phyloP scores from a whole-genome alignment of 352 stramenopile genomes.

The Pythium volutum region DNA sequence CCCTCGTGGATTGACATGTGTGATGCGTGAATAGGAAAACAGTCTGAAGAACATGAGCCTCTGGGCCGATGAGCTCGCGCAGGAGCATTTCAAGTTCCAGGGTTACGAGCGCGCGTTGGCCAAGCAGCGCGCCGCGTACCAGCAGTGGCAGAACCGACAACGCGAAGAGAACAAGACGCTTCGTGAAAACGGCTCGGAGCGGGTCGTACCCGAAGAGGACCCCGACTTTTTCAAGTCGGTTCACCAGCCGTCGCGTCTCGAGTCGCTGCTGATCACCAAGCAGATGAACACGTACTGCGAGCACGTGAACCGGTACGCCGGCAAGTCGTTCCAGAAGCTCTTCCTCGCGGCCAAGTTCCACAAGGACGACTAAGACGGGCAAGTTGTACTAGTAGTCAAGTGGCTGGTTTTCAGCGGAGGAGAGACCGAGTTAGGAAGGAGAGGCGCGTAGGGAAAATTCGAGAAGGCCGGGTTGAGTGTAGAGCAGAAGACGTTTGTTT shows the following conservation, averaged over 20 bases:
- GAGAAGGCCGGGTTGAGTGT: neutral
- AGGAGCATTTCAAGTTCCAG: constrained; percentile 95
- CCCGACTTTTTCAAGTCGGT: constrained; percentile 85
- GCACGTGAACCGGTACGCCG: constrained; percentile 90
- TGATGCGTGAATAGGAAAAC: constrained; percentile 74
- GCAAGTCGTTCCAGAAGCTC: constrained; percentile 90
- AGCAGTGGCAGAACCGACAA: constrained; percentile 85
- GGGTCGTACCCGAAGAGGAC: constrained; percentile 79
- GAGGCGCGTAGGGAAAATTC: no score
- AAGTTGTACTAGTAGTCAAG: no score
- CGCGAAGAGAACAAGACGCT: constrained; percentile 87
- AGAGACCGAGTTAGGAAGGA: neutral
- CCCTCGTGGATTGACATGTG: neutral
- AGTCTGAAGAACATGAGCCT: constrained; percentile 98
- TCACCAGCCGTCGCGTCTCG: constrained; percentile 83
- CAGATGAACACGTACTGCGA: constrained; percentile 93
- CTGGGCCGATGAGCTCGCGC: constrained; percentile 96
- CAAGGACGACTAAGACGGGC: constrained; percentile 71
- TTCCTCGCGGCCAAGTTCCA: constrained; percentile 89
- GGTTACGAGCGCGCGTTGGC: constrained; percentile 84
- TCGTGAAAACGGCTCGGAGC: constrained; percentile 69
- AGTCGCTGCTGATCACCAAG: constrained; percentile 89
- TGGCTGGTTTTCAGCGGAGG: no score
- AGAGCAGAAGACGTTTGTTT: constrained; percentile 9
- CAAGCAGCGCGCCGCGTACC: constrained; percentile 80